Evolutionary conservation across 148 eudicot genomes (phyloP).

Genomic region (Rhododendron kiyosumense): DNA sequence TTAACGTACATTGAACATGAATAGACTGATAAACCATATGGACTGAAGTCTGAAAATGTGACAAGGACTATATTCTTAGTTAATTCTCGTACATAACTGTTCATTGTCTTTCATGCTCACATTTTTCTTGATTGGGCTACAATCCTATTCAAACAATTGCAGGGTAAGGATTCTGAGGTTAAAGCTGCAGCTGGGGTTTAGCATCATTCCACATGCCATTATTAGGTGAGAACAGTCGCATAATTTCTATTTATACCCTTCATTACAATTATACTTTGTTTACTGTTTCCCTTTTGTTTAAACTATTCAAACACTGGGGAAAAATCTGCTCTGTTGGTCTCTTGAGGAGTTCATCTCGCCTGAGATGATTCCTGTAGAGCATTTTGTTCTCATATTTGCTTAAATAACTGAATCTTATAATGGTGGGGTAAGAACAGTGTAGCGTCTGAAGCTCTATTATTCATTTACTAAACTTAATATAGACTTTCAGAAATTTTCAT

Average conservation of each 20-base stretch:
- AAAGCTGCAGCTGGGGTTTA: constrained; percentile 69
- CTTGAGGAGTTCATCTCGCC: neutral
- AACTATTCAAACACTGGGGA: neutral
- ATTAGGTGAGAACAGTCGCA: constrained; percentile 19
- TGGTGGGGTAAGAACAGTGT: neutral
- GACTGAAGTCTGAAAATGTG: neutral
- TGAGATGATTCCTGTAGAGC: neutral
- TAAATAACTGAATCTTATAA: neutral
- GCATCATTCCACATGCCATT: neutral
- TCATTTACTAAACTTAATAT: neutral
- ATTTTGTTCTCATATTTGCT: neutral
- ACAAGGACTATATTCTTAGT: neutral
- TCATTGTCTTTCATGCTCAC: neutral
- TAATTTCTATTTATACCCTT: neutral
- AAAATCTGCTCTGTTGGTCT: neutral
- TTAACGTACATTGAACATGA: neutral
- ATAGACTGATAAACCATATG: neutral
- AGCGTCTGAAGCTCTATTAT: neutral
- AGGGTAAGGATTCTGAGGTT: constrained; percentile 54
- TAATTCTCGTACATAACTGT: neutral
- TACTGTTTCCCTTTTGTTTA: neutral
- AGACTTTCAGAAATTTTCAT: neutral
- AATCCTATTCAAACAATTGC: constrained; percentile 15
- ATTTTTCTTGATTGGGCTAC: neutral
- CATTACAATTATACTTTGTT: neutral